Conservation (phyloP, 129 eudicot species). For the Erigeron canadensis region DNA sequence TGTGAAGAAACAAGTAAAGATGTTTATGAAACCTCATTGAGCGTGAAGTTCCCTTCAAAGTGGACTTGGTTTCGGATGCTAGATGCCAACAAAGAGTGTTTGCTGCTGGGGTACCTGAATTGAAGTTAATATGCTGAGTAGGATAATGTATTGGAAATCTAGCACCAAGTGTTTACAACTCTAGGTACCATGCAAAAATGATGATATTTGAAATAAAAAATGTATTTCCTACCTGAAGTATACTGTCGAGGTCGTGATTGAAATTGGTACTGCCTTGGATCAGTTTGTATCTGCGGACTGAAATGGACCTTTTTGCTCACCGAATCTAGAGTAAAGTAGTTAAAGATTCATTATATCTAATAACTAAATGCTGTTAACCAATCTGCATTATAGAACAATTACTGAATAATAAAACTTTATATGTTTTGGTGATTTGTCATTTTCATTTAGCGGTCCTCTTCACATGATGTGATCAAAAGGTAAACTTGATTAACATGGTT, state of each 20-base stretch:
- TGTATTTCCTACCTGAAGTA: conserved; percentile 61
- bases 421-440: not conserved
- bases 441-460: conserved; percentile 5
- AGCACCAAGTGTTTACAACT: not conserved
- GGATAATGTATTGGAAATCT: not conserved
- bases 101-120: conserved; percentile 70
- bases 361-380: too few species aligned
- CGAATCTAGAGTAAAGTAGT: conserved; percentile 45
- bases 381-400: too few species aligned
- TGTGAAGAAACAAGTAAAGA: not conserved
- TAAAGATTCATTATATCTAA: not conserved
- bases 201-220: conserved; percentile 5
- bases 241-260: conserved; percentile 55
- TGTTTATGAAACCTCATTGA: conserved; percentile 32
- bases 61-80: conserved; percentile 78
- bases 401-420: not conserved
- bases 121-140: not conserved
- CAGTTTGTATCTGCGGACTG: conserved; percentile 61
- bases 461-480: not conserved
- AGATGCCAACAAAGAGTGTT: conserved; percentile 95
- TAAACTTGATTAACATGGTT: not conserved
- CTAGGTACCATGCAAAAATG: not conserved
- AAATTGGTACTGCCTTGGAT: conserved; percentile 52
- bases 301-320: conserved; percentile 92
- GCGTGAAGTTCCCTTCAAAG: conserved; percentile 55